A percentile compares a stretch with the other conserved stretches of the same genome.
phyloP scores from a whole-genome alignment of 108 stramenopile genomes.

The Skeletonema tropicum region DNA sequence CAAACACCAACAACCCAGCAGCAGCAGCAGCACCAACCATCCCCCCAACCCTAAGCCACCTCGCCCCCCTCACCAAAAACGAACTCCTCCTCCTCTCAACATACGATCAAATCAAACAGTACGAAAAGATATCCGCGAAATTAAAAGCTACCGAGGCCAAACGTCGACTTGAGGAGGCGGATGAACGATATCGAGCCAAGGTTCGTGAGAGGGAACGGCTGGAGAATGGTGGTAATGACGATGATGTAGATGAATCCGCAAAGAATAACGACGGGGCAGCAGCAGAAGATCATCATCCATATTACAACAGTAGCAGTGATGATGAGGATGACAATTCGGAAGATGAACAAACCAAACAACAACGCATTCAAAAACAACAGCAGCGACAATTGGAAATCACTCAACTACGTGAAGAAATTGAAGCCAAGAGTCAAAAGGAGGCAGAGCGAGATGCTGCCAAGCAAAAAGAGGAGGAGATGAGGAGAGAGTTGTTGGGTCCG shows the following conservation, averaged over 20 bases:
- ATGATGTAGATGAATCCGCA: not conserved
- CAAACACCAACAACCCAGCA: not conserved
- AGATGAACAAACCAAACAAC: not conserved
- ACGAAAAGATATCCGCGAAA: conserved; percentile 69
- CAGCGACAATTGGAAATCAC: conserved; percentile 59
- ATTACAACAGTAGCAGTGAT: not conserved
- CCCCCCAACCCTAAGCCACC: not conserved
- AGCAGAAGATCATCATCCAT: no score
- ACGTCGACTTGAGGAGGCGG: conserved; percentile 64
- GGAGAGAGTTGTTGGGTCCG: conserved; percentile 51
- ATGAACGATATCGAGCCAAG: conserved; percentile 61
- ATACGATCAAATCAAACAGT: conserved; percentile 69
- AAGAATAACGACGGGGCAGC: not conserved
- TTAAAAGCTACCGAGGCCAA: conserved; percentile 77
- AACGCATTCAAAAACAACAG: conserved; percentile 17
- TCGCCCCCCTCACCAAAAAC: conserved; percentile 58
- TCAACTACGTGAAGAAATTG: conserved; percentile 54
- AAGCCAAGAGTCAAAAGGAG: conserved; percentile 25
- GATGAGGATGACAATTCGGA: conserved; percentile 17
- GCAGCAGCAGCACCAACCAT: not conserved
- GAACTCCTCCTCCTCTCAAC: conserved; percentile 66
- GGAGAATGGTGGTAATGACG: conserved; percentile 10
- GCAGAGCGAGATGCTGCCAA: not conserved
- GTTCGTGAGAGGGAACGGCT: conserved; percentile 24
- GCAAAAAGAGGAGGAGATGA: conserved; percentile 31